phyloP scores from a whole-genome alignment of 257 asterid genomes.

The Striga asiatica region DNA sequence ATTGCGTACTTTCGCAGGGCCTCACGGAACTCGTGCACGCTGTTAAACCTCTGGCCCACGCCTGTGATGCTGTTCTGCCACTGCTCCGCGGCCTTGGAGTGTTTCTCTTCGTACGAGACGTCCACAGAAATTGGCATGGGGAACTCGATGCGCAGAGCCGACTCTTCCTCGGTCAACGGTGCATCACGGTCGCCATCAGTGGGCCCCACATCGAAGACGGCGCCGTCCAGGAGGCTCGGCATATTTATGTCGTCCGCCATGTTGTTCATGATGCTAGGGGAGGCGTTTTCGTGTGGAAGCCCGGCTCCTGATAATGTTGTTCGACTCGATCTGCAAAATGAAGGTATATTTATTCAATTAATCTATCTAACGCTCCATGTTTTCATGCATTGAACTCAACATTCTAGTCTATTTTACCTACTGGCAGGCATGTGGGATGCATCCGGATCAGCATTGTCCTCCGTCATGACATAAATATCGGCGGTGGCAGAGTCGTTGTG shows the following conservation, averaged over 20 bases:
- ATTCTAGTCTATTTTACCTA: constrained; percentile 40
- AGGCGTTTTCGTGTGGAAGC: constrained; percentile 45
- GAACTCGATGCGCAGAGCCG: constrained; percentile 41
- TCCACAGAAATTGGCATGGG: constrained; percentile 38
- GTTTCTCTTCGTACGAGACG: constrained; percentile 48
- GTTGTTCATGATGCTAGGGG: constrained; percentile 42
- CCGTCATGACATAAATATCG: constrained; percentile 67
- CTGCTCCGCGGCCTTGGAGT: constrained; percentile 68
- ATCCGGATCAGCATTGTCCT: constrained; percentile 64
- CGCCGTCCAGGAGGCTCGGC: constrained; percentile 44
- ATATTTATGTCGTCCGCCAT: constrained; percentile 56
- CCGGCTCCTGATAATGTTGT: constrained; percentile 77
- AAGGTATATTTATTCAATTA: no score
- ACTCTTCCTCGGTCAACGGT: no score
- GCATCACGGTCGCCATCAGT: no score
- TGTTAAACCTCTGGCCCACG: constrained; percentile 93
- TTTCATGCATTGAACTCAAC: constrained; percentile 14
- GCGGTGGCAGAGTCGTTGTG: constrained; percentile 55
- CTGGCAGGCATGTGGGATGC: constrained; percentile 84
- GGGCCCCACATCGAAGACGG: constrained; percentile 50
- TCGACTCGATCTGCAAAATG: constrained; percentile 82
- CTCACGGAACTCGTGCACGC: constrained; percentile 95
- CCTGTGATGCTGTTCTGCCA: constrained; percentile 91
- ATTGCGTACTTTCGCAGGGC: constrained; percentile 82
- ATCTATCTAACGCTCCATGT: neutral